Evolutionary conservation across 768 basidiomycete genomes (phyloP).

Genomic region (Sarcodon aspratus): DNA sequence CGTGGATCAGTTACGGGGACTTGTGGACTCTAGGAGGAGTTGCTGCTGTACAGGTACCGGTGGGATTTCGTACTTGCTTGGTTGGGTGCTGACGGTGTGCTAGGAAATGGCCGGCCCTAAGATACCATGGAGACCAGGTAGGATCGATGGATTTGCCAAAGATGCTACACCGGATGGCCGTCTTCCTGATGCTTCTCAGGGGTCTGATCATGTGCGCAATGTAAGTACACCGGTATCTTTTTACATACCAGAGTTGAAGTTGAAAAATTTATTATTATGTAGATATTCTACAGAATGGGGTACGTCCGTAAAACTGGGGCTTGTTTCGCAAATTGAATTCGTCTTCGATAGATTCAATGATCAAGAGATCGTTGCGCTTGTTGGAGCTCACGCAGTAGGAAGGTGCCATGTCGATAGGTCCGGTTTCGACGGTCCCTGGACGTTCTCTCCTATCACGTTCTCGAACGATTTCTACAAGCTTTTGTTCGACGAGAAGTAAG

Average conservation of each 20-base stretch:
- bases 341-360: constrained; percentile 63
- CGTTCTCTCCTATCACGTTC: constrained; percentile 83
- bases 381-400: constrained; percentile 91
- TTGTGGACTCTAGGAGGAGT: constrained; percentile 96
- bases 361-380: constrained; percentile 93
- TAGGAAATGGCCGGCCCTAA: constrained; percentile 83
- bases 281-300: constrained; percentile 91
- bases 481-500: constrained; percentile 74
- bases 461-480: constrained; percentile 84
- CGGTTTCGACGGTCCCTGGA: constrained; percentile 89
- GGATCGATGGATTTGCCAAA: constrained; percentile 73
- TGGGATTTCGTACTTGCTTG: constrained; percentile 24
- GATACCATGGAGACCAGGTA: constrained; percentile 88
- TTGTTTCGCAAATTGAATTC: neutral
- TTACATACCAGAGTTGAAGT: neutral
- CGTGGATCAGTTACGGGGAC: constrained; percentile 94
- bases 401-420: constrained; percentile 81
- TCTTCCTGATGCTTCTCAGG: constrained; percentile 80
- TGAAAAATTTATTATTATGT: neutral
- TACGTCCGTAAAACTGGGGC: constrained; percentile 11
- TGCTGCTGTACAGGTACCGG: constrained; percentile 52
- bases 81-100: too few relatives aligned
- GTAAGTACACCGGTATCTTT: constrained; percentile 24
- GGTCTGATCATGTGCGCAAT: constrained; percentile 73
- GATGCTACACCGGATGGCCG: constrained; percentile 81